phyloP scores from a whole-genome alignment of 306 rosid species.

The Citrullus amarus region DNA sequence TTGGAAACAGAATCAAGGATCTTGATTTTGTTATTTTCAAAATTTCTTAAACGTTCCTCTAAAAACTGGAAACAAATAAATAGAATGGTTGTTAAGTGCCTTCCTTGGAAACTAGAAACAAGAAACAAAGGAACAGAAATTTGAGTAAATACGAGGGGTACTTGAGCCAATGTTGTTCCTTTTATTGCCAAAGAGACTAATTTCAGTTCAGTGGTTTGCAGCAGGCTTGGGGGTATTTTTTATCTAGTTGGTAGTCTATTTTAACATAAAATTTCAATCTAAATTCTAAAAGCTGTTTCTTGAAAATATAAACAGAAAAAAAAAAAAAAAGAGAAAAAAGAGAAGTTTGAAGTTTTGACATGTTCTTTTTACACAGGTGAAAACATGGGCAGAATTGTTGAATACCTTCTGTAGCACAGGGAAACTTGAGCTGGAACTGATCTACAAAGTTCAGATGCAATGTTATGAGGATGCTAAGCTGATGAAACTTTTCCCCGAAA shows the following conservation, averaged over 20 bases:
- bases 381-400: constrained; percentile 89
- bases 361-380: constrained; percentile 34
- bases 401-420: constrained; percentile 83
- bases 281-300: not conserved
- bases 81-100: too few species aligned
- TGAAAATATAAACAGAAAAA: not conserved
- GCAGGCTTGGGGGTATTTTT: not conserved
- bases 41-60: too few species aligned
- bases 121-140: too few species aligned
- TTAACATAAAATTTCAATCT: too few species aligned
- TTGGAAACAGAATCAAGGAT: too few species aligned
- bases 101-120: too few species aligned
- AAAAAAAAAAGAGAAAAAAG: not conserved
- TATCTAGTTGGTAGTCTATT: not conserved
- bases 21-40: too few species aligned
- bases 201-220: not conserved
- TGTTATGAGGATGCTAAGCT: constrained; percentile 99
- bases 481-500: constrained; percentile 94
- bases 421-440: constrained; percentile 94
- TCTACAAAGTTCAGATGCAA: constrained; percentile 99
- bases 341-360: not conserved
- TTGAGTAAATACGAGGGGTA: not conserved
- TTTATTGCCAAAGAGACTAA: not conserved
- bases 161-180: not conserved
- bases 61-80: too few species aligned